Conservation (phyloP, 1,139 yeast genomes). For the Dujonia santamariae region DNA sequence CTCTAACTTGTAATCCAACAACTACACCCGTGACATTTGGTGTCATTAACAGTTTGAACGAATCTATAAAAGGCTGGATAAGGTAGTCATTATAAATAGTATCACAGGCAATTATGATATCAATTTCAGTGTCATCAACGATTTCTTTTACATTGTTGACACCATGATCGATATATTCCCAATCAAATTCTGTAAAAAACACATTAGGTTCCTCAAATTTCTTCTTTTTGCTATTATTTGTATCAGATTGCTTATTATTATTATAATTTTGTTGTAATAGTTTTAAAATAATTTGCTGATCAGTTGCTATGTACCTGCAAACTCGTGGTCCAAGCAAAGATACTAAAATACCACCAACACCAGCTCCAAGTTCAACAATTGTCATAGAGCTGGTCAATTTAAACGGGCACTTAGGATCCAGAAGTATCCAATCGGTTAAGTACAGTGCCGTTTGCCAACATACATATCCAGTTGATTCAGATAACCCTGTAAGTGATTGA, state of each 20-base stretch:
- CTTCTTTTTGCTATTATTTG: neutral
- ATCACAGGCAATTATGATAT: conserved; percentile 62
- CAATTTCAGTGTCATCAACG: conserved; percentile 21
- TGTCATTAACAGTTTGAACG: conserved; percentile 35
- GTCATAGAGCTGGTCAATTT: conserved; percentile 14
- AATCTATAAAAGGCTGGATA: conserved; percentile 47
- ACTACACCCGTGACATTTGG: conserved; percentile 30
- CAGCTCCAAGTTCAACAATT: conserved; percentile 66
- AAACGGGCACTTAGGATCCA: conserved; percentile 22
- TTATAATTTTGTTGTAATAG: conserved; percentile 45
- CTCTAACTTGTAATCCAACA: conserved; percentile 56
- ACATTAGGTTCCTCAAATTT: conserved; percentile 16
- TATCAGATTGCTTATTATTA: conserved; percentile 23
- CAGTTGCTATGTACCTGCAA: conserved; percentile 52
- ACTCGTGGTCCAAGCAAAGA: conserved; percentile 39
- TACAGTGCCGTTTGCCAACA: conserved; percentile 57
- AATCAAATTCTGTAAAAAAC: conserved; percentile 55
- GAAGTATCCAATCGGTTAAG: conserved; percentile 52
- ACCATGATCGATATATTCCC: conserved; percentile 53
- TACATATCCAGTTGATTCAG: conserved; percentile 66
- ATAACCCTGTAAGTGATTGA: conserved; percentile 42
- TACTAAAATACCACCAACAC: conserved; percentile 58
- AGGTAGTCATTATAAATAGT: conserved; percentile 67
- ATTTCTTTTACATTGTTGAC: conserved; percentile 16
- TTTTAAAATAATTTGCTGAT: conserved; percentile 57